A percentile compares a stretch with the other conserved stretches of the same genome.
Conservation (phyloP, 179 eudicot species). For the Silene noctiflora region DNA sequence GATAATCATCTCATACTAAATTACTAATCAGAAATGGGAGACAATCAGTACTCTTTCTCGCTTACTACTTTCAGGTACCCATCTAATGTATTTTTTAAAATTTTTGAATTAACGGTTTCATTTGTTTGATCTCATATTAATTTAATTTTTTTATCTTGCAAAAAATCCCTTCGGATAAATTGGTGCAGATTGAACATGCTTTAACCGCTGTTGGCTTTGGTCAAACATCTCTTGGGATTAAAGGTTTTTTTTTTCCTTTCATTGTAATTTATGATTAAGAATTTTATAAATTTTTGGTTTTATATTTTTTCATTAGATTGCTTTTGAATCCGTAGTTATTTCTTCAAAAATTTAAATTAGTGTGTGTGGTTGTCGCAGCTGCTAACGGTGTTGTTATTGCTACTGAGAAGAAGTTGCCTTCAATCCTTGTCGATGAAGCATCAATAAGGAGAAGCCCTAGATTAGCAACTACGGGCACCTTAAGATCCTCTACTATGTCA, state of each 20-base stretch:
- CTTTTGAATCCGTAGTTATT: background rate
- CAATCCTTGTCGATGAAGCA: conserved; percentile 9
- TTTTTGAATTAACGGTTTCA: background rate
- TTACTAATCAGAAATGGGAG: conserved; percentile 53
- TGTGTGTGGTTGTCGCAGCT: background rate
- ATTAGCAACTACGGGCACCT: too few species aligned
- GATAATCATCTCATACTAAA: too few species aligned
- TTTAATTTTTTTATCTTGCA: background rate
- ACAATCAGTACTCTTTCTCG: conserved; percentile 88
- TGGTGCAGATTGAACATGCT: conserved; percentile 96
- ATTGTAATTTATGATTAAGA: background rate
- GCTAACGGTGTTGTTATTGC: conserved; percentile 1
- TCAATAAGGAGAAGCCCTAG: too few species aligned
- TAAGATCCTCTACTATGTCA: too few species aligned
- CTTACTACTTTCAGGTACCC: conserved; percentile 89
- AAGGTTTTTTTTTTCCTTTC: conserved; percentile 47
- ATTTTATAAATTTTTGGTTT: background rate
- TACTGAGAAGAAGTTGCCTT: conserved; percentile 6
- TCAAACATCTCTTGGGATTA: conserved; percentile 91
- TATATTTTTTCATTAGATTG: background rate
- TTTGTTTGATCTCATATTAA: background rate
- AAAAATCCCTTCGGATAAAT: conserved; percentile 46
- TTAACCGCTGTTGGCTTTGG: conserved; percentile 95
- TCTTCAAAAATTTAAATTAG: background rate
- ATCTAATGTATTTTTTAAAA: background rate